Percentiles rank a stretch among this genome's conserved stretches.
Evolutionary conservation across 2,329 filamentous ascomycete genomes (phyloP).

Genomic region (Trichothecium roseum): DNA sequence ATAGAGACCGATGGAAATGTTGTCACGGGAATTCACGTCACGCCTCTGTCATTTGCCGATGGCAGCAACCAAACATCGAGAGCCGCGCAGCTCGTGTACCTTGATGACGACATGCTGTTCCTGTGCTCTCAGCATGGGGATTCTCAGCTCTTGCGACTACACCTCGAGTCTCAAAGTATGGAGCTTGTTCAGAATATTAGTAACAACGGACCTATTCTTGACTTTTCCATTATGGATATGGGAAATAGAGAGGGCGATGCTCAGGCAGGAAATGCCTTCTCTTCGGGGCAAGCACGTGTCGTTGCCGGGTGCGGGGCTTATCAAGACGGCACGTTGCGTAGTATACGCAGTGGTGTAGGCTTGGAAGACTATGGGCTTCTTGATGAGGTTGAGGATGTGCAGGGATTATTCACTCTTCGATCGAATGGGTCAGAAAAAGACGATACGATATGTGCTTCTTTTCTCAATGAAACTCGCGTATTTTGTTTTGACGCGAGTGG

Average conservation of each 20-base stretch:
- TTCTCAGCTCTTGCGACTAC: slow-evolving; percentile 66
- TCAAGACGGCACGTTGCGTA: slow-evolving; percentile 77
- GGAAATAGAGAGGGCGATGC: slow-evolving; percentile 71
- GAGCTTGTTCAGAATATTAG: slow-evolving; percentile 56
- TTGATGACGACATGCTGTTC: slow-evolving; percentile 65
- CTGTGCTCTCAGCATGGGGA: slow-evolving; percentile 89
- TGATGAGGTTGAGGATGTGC: slow-evolving; percentile 65
- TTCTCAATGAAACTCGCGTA: slow-evolving; percentile 72
- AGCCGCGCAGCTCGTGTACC: slow-evolving; percentile 68
- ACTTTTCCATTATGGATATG: slow-evolving; percentile 95
- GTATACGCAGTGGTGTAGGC: slow-evolving; percentile 86
- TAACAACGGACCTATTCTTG: slow-evolving; percentile 85
- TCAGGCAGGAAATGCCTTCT: slow-evolving; percentile 74
- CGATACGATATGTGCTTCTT: slow-evolving; percentile 71
- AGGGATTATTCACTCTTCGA: slow-evolving; percentile 60
- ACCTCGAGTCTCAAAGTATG: slow-evolving; percentile 31
- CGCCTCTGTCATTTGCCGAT: slow-evolving; percentile 22
- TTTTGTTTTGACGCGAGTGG: slow-evolving; percentile 68
- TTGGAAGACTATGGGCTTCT: slow-evolving; percentile 79
- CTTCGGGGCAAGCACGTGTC: slow-evolving; percentile 86
- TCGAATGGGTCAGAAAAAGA: slow-evolving; percentile 35
- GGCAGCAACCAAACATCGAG: slow-evolving; percentile 47
- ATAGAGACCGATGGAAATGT: slow-evolving; percentile 57
- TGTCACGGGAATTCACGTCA: slow-evolving; percentile 64
- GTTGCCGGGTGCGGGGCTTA: slow-evolving; percentile 89